phyloP scores from a whole-genome alignment of 768 basidiomycete genomes.

The Crepidotus variabilis region DNA sequence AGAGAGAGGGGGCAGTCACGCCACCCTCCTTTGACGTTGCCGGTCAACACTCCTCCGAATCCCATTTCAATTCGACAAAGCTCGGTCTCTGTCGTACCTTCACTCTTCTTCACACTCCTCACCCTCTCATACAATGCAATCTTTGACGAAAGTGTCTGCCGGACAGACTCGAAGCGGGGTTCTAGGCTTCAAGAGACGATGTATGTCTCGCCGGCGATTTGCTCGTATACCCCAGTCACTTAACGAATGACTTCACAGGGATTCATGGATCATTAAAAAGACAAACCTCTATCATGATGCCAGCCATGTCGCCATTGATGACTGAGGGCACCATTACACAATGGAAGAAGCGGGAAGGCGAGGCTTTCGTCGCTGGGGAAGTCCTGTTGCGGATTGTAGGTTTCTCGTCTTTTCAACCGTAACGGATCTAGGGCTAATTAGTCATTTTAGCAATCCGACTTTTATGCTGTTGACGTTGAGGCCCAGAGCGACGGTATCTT shows the following conservation, averaged over 20 bases:
- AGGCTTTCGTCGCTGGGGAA: conserved; percentile 66
- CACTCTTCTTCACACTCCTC: conserved; percentile 10
- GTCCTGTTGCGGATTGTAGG: conserved; percentile 73
- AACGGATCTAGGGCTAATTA: background rate
- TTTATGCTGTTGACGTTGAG: conserved; percentile 83
- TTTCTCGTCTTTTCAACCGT: conserved; percentile 9
- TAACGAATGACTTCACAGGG: conserved; percentile 17
- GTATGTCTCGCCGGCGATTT: conserved; percentile 13
- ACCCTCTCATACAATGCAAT: conserved; percentile 17
- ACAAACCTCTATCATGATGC: conserved; percentile 53
- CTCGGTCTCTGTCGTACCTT: background rate
- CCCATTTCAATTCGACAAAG: background rate
- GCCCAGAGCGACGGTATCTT: conserved; percentile 86
- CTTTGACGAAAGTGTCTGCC: conserved; percentile 20
- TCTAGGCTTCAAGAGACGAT: conserved; percentile 22
- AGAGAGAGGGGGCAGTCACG: background rate
- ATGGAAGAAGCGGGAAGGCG: conserved; percentile 80
- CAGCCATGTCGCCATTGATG: conserved; percentile 89
- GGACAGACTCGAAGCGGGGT: conserved; percentile 16
- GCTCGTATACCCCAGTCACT: background rate
- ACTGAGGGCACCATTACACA: conserved; percentile 75
- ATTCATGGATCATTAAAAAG: conserved; percentile 29
- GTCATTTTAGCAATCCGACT: conserved; percentile 61
- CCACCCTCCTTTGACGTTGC: conserved; percentile 14
- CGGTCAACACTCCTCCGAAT: conserved; percentile 20